phyloP scores from a whole-genome alignment of 331 rosid genomes.

The Quercus lobata region DNA sequence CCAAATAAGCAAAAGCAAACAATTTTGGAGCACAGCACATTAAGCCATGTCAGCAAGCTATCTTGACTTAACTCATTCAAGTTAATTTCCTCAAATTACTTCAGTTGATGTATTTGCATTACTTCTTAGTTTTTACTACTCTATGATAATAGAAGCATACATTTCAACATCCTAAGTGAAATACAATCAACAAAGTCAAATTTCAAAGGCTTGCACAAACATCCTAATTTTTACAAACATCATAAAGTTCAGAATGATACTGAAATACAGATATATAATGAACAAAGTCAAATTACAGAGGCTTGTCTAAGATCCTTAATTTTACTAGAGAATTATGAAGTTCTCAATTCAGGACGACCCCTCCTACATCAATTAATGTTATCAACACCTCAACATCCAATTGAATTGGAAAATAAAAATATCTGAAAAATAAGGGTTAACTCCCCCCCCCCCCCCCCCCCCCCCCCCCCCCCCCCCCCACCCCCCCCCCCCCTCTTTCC shows the following conservation, averaged over 20 bases:
- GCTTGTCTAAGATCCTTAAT: too few relatives aligned
- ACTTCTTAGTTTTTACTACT: neutral
- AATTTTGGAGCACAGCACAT: neutral
- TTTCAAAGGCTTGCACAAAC: neutral
- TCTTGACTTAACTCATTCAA: neutral
- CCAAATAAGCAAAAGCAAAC: neutral
- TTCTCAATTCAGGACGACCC: neutral
- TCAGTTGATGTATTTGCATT: too few relatives aligned
- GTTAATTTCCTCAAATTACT: neutral
- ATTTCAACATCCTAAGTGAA: neutral
- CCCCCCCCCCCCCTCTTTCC: too few relatives aligned
- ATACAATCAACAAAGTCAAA: slow-evolving; percentile 3
- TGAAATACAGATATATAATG: too few relatives aligned
- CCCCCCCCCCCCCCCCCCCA: too few relatives aligned
- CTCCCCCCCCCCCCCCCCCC: too few relatives aligned
- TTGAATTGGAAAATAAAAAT: neutral
- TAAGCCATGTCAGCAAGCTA: neutral
- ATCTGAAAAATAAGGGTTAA: too few relatives aligned
- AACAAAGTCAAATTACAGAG: too few relatives aligned
- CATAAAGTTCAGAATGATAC: too few relatives aligned
- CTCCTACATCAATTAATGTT: neutral
- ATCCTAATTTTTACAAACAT: neutral
- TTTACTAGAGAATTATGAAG: neutral
- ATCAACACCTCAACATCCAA: neutral
- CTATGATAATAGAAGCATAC: neutral